These are phyloP conservation scores for Rhodamnia rubescens DNA, from an alignment of 345 rosid genomes.

Conservation along the genomic window DNA sequence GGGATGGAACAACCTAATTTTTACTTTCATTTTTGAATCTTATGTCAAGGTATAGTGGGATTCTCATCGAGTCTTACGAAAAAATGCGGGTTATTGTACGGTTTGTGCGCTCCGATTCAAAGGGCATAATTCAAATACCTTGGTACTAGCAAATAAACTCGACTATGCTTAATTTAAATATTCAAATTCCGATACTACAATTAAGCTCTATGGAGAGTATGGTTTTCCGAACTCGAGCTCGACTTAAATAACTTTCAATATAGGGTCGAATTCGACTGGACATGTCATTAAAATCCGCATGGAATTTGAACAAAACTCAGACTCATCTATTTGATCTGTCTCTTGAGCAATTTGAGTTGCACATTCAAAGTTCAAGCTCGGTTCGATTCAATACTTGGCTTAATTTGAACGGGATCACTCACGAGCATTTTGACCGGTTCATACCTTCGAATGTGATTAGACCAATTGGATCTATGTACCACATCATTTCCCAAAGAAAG, in stretches of 20 bases:
- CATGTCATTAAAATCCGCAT: background rate
- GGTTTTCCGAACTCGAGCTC: background rate
- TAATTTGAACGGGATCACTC: background rate
- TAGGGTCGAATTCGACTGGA: background rate
- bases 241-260: background rate
- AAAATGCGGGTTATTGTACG: background rate
- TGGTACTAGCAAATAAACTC: background rate
- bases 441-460: background rate
- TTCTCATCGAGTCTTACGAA: rapidly evolving
- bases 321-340: background rate
- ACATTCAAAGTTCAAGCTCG: background rate
- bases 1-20: background rate
- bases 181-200: background rate
- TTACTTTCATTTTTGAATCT: background rate
- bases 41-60: background rate
- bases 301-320: background rate
- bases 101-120: rapidly evolving
- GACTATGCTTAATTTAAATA: background rate
- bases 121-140: background rate
- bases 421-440: background rate
- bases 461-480: too few relatives aligned
- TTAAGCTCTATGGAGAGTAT: background rate
- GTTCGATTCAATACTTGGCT: background rate
- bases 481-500: background rate
- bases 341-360: background rate